Evolutionary conservation across 371 early-diverging fungal genomes (phyloP).

Genomic region (Fennellomyces sp.): DNA sequence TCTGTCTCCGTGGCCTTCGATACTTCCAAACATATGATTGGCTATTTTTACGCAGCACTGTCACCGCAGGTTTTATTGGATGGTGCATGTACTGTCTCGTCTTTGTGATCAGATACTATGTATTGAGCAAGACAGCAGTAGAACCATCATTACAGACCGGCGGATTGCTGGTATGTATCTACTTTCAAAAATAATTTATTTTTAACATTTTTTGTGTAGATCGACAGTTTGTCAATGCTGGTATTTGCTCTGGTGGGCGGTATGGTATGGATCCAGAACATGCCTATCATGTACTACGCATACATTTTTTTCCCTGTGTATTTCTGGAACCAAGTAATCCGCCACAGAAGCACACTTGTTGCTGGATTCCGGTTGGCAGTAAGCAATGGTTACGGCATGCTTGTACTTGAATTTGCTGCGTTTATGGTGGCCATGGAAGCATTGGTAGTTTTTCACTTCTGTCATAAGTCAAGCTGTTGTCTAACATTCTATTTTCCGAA

Average conservation of each 20-base stretch:
- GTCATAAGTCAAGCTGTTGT: not conserved
- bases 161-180: not conserved
- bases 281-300: constrained; percentile 83
- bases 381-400: not conserved
- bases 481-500: not conserved
- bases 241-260: constrained; percentile 42
- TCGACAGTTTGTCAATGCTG: constrained; percentile 42
- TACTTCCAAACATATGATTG: constrained; percentile 97
- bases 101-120: constrained; percentile 65
- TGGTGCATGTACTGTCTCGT: constrained; percentile 88
- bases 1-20: constrained; percentile 83
- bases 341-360: constrained; percentile 24
- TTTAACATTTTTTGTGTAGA: constrained; percentile 21
- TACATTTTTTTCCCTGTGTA: constrained; percentile 85
- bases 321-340: constrained; percentile 81
- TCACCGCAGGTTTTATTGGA: constrained; percentile 89
- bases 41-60: constrained; percentile 84
- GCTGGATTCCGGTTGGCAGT: constrained; percentile 8
- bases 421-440: constrained; percentile 61
- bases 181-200: not conserved
- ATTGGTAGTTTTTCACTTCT: constrained; percentile 47
- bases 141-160: not conserved
- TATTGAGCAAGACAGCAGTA: constrained; percentile 1
- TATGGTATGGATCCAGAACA: constrained; percentile 70
- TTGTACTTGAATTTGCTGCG: constrained; percentile 16